Evolutionary conservation across 495 filamentous ascomycete genomes (phyloP), one percentile per base, ranked within the genome.

Genomic region (Apodospora peruviana): DNA sequence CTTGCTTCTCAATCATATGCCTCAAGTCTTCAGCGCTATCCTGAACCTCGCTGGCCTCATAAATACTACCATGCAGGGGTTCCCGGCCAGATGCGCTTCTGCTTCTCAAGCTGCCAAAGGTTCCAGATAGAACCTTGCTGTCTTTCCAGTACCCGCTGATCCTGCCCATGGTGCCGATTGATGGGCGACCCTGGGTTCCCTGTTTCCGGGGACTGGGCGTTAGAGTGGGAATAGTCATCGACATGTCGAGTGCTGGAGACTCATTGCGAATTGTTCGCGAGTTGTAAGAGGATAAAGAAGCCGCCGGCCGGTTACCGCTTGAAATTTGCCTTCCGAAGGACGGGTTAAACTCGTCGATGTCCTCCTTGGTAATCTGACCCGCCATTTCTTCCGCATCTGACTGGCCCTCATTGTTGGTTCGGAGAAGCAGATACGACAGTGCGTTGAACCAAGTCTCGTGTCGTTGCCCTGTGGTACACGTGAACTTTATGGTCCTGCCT

Each of bases 381-480:
- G 73, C 72, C 47, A 77, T 68, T 50, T 80, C 78, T 37, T 82
- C 79, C 1, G 74, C 65, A 39, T 85, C 84, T 20, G 76, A 74
- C 36, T 71, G 71, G 24, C 71, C 70, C 25, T 85, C 79, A 38
- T 80, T 66, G 19, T 75, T 73, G 12, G 86, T 87, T 35, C 90
- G 82, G 18, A 95, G 69, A 23, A 97, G 77, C 11, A 98, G 80
- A 60, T 98, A 98, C 2, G 90, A 94, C 32, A 98, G 76, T 5
- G 93, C 90, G 61, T 96, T 96, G 78, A 93, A 97, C 93, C 93
- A 98, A 4, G 91, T 97, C 66, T 97, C 93, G 55, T 98, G 93
- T 45, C 93, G 77, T 59, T 95, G 90, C 16, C 88, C 85, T 8
- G 93, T 98, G 23, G 87, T 83, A 45, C 94, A 94, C 17, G 93